These are phyloP conservation scores for Didymella glomerata DNA, from an alignment of 2,329 filamentous ascomycete species.

Conservation along the genomic window DNA sequence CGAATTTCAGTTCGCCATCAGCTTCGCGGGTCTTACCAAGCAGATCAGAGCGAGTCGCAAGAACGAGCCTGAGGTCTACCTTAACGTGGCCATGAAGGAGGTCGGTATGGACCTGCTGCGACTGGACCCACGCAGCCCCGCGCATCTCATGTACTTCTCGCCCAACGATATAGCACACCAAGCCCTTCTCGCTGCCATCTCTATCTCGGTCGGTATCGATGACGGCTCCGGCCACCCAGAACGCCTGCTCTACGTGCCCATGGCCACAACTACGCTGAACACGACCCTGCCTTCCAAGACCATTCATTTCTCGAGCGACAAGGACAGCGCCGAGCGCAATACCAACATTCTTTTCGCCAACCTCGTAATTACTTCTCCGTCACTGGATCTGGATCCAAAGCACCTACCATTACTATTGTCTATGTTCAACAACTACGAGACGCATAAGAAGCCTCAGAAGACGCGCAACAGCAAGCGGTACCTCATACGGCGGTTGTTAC, in stretches of 20 bases:
- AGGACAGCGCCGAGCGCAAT: constrained; percentile 82
- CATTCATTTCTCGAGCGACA: constrained; percentile 76
- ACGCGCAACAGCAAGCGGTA: constrained; percentile 58
- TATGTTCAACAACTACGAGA: constrained; percentile 66
- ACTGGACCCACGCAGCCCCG: constrained; percentile 88
- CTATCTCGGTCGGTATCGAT: constrained; percentile 89
- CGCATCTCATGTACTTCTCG: constrained; percentile 98
- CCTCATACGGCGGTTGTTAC: constrained; percentile 87
- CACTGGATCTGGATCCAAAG: constrained; percentile 88
- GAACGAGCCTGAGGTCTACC: constrained; percentile 73
- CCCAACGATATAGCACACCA: constrained; percentile 93
- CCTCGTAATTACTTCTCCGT: constrained; percentile 93
- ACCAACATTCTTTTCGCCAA: constrained; percentile 97
- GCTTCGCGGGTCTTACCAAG: constrained; percentile 87
- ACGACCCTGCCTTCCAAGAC: constrained; percentile 96
- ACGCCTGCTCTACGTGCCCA: constrained; percentile 89
- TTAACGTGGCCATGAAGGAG: constrained; percentile 95
- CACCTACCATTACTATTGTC: constrained; percentile 87
- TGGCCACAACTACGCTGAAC: constrained; percentile 94
- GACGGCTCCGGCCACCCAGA: constrained; percentile 88
- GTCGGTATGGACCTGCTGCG: constrained; percentile 91
- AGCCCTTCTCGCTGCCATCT: constrained; percentile 88
- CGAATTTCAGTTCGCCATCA: constrained; percentile 94
- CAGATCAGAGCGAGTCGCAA: constrained; percentile 74
- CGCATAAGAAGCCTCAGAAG: constrained; percentile 36